These are phyloP conservation scores for Solanum habrochaites DNA, from an alignment of 257 asterid genomes.

Conservation along the genomic window DNA sequence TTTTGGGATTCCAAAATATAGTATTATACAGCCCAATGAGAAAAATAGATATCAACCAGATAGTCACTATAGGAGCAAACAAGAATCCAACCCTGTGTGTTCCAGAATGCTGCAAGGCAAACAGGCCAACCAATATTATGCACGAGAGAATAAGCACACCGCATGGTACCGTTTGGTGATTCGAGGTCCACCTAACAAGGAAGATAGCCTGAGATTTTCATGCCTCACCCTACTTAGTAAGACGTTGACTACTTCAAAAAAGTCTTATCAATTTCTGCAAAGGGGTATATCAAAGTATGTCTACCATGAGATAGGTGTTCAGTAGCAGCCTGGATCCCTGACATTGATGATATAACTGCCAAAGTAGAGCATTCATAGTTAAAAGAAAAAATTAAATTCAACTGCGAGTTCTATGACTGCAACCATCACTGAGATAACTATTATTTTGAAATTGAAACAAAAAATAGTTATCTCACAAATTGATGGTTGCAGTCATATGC, in stretches of 20 bases:
- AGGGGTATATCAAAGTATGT: background rate
- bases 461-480: too few species aligned
- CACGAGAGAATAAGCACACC: conserved; percentile 51
- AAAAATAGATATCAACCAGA: conserved; percentile 75
- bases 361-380: background rate
- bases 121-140: conserved; percentile 73
- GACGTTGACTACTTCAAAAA: background rate
- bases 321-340: conserved; percentile 27
- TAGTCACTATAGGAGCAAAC: conserved; percentile 83
- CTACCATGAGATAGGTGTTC: conserved; percentile 19
- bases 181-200: conserved; percentile 49
- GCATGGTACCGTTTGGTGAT: too few species aligned
- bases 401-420: background rate
- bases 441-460: too few species aligned
- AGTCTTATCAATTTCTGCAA: background rate
- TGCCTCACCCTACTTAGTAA: background rate
- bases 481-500: background rate
- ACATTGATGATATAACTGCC: conserved; percentile 39
- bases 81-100: conserved; percentile 83
- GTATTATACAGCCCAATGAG: conserved; percentile 65
- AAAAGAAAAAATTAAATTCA: background rate
- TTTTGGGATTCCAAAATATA: conserved; percentile 66
- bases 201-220: background rate
- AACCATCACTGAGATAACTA: background rate
- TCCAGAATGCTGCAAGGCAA: conserved; percentile 92